These are phyloP conservation scores for Thalassiosira mediterranea DNA, from an alignment of 352 stramenopile genomes.

Conservation along the genomic window DNA sequence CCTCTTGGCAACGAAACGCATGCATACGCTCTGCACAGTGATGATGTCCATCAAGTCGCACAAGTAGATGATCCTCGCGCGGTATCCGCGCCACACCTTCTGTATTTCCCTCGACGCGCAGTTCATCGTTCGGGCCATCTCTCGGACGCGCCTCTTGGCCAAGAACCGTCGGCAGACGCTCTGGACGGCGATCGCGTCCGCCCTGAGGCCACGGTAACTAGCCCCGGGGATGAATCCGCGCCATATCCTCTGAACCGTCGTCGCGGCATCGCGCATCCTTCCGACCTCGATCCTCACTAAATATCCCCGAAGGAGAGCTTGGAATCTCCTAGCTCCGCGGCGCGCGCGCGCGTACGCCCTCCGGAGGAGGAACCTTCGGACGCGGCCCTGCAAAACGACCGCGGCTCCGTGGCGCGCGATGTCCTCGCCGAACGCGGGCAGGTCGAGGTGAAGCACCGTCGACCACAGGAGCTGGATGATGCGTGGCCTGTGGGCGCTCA, in stretches of 20 bases:
- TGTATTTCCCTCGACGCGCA: slow-evolving; percentile 43
- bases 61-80: slow-evolving; percentile 40
- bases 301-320: slow-evolving; percentile 40
- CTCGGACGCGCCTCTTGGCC: not conserved
- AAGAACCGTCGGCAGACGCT: slow-evolving; percentile 48
- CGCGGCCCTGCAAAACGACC: slow-evolving; percentile 37
- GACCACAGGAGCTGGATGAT: slow-evolving; percentile 94
- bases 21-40: slow-evolving; percentile 9
- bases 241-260: slow-evolving; percentile 50
- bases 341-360: slow-evolving; percentile 32
- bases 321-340: slow-evolving; percentile 37
- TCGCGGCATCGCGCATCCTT: slow-evolving; percentile 11
- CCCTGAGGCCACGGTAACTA: slow-evolving; percentile 18
- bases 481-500: slow-evolving; percentile 93
- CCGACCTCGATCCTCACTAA: slow-evolving; percentile 13
- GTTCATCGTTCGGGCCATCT: slow-evolving; percentile 3
- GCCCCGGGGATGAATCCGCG: slow-evolving; percentile 31
- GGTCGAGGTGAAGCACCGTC: slow-evolving; percentile 89
- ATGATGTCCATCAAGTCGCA: slow-evolving; percentile 51
- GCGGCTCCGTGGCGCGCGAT: slow-evolving; percentile 42
- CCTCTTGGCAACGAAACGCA: slow-evolving; percentile 11
- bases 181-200: slow-evolving; percentile 68
- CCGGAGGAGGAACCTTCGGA: slow-evolving; percentile 20
- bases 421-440: slow-evolving; percentile 88
- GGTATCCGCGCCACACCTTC: slow-evolving; percentile 39